A percentile compares a stretch with the other conserved stretches of the same genome.
These are phyloP conservation scores for Asterophora parasitica DNA, from an alignment of 768 basidiomycete species.

Conservation along the genomic window DNA sequence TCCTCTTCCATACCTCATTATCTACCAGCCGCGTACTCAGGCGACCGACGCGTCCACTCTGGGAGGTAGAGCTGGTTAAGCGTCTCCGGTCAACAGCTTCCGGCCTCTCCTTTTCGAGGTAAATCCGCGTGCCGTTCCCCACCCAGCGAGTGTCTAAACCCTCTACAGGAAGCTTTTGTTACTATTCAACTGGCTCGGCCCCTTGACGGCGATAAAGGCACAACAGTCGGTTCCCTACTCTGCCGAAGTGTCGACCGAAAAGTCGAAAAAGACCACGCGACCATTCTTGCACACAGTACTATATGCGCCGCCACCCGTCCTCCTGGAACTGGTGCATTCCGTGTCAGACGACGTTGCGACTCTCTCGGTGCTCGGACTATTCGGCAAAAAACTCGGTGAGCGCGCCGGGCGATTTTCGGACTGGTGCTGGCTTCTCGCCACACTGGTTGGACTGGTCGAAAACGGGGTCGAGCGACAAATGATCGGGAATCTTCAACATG, in stretches of 20 bases:
- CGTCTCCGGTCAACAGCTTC: constrained; percentile 59
- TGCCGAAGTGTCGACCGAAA: constrained; percentile 34
- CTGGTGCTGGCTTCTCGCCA: constrained; percentile 84
- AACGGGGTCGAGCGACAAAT: constrained; percentile 76
- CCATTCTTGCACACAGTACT: constrained; percentile 73
- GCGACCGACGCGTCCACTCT: constrained; percentile 39
- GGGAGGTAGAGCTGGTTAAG: constrained; percentile 52
- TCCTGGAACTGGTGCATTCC: constrained; percentile 73
- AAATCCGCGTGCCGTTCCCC: background rate
- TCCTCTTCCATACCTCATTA: constrained; percentile 61
- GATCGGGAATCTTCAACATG: constrained; percentile 55
- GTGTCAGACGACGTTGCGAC: constrained; percentile 77
- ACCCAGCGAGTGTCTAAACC: constrained; percentile 8
- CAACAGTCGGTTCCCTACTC: constrained; percentile 67
- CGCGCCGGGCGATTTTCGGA: constrained; percentile 73
- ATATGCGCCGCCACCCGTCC: constrained; percentile 76
- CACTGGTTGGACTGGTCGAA: constrained; percentile 77
- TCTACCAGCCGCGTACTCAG: constrained; percentile 43
- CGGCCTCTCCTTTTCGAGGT: constrained; percentile 77
- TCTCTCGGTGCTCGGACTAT: constrained; percentile 64
- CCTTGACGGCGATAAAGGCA: constrained; percentile 64
- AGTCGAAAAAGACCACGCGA: constrained; percentile 35
- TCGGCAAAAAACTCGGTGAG: constrained; percentile 60
- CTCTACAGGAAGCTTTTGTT: constrained; percentile 68
- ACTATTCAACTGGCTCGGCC: constrained; percentile 81